Conservation (phyloP, 768 basidiomycete genomes). For the Psilocybe azurescens region DNA sequence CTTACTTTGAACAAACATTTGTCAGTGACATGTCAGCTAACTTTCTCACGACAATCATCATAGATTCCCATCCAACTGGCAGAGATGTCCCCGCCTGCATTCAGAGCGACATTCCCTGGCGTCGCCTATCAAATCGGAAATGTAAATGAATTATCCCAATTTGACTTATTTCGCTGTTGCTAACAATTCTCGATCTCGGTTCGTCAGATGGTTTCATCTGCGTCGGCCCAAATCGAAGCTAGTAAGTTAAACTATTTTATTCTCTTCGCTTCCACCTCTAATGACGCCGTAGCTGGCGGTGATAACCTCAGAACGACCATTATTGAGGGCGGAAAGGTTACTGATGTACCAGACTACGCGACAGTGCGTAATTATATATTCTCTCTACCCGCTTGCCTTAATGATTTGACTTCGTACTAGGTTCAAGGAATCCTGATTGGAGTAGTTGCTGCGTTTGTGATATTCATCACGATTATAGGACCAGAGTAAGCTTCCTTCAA, state of each 20-base stretch:
- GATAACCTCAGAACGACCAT: constrained; percentile 58
- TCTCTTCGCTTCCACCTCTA: constrained; percentile 23
- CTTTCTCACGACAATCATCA: too few species aligned
- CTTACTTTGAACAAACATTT: too few species aligned
- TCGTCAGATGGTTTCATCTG: constrained; percentile 63
- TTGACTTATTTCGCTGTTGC: not conserved
- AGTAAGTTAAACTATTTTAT: constrained; percentile 38
- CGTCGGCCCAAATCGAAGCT: constrained; percentile 83
- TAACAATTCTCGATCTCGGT: not conserved
- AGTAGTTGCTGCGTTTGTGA: constrained; percentile 75
- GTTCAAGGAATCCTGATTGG: constrained; percentile 92
- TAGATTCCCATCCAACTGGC: constrained; percentile 77
- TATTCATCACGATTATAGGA: constrained; percentile 79
- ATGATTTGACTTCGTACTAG: constrained; percentile 19
- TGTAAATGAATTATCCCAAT: constrained; percentile 34
- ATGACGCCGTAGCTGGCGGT: constrained; percentile 56
- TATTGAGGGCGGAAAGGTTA: constrained; percentile 44
- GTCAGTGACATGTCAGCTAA: too few species aligned
- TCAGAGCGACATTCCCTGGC: constrained; percentile 88
- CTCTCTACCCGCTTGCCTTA: not conserved
- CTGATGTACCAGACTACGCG: constrained; percentile 67
- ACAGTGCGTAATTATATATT: constrained; percentile 33
- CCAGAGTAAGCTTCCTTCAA: constrained; percentile 55
- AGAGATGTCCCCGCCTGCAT: constrained; percentile 88
- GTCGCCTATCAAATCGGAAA: constrained; percentile 87